These are phyloP conservation scores for Syncephalastrum racemosum DNA, from an alignment of 371 early-diverging fungal genomes.

Conservation along the genomic window DNA sequence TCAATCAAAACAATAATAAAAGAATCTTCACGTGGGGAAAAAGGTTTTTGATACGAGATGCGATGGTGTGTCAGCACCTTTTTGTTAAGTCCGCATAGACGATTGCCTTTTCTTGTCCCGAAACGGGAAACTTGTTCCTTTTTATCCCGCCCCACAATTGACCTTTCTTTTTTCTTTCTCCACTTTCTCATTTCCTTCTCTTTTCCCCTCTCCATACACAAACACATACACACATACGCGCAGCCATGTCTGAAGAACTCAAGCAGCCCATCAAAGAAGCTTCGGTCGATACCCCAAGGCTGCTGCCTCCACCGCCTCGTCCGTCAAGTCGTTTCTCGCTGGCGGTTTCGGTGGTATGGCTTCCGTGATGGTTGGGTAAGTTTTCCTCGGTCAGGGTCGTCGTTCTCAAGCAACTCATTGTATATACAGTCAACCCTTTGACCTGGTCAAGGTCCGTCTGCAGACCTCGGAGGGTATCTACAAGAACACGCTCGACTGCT, in stretches of 20 bases:
- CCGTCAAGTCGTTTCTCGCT: slow-evolving; percentile 90
- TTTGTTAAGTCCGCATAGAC: no score
- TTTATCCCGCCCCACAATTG: not conserved
- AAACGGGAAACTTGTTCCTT: slow-evolving; percentile 1
- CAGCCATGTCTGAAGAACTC: not conserved
- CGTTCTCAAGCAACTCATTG: not conserved
- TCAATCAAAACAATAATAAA: not conserved
- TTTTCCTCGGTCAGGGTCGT: no score
- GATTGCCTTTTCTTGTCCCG: no score
- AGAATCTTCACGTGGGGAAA: slow-evolving; percentile 6
- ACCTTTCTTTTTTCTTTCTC: not conserved
- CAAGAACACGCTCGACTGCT: slow-evolving; percentile 87
- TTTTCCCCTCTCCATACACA: slow-evolving; percentile 4
- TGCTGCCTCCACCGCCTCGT: slow-evolving; percentile 30
- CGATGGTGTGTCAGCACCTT: no score
- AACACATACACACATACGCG: no score
- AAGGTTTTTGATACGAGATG: no score
- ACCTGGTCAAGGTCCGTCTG: slow-evolving; percentile 89
- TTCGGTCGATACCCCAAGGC: slow-evolving; percentile 2
- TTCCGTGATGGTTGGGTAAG: slow-evolving; percentile 69
- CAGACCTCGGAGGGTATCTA: slow-evolving; percentile 87
- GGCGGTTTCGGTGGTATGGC: slow-evolving; percentile 93
- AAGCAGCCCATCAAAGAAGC: slow-evolving; percentile 1
- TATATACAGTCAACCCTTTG: slow-evolving; percentile 69
- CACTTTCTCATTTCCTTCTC: not conserved